Conservation (phyloP, 2,329 filamentous ascomycete genomes). For the Botryotinia convoluta region DNA sequence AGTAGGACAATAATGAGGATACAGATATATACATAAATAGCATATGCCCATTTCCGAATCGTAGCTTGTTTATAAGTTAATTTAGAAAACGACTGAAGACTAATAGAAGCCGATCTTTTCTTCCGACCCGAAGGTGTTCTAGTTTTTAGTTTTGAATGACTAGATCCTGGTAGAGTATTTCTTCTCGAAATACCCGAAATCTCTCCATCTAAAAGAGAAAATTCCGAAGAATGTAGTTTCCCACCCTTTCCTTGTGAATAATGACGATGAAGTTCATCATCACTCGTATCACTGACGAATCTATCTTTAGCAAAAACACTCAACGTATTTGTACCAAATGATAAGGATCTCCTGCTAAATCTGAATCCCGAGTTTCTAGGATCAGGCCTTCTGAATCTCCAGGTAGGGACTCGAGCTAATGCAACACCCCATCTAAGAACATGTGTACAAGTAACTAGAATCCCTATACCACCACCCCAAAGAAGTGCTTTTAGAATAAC, state of each 20-base stretch:
- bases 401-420: slow-evolving; percentile 83
- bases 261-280: slow-evolving; percentile 24
- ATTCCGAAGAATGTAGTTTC: not conserved
- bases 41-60: slow-evolving; percentile 79
- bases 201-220: not conserved
- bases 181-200: slow-evolving; percentile 33
- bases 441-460: slow-evolving; percentile 70
- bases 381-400: slow-evolving; percentile 70
- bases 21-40: slow-evolving; percentile 70
- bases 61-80: slow-evolving; percentile 77
- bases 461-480: slow-evolving; percentile 75
- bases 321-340: slow-evolving; percentile 23
- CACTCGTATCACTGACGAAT: slow-evolving; percentile 30
- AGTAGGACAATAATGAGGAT: slow-evolving; percentile 65
- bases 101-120: slow-evolving; percentile 63
- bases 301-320: slow-evolving; percentile 27
- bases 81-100: slow-evolving; percentile 70
- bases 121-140: slow-evolving; percentile 61
- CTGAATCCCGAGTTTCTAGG: not conserved
- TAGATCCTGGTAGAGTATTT: slow-evolving; percentile 52
- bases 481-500: slow-evolving; percentile 81
- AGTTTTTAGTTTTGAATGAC: slow-evolving; percentile 37
- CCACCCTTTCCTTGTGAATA: not conserved
- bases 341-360: slow-evolving; percentile 18
- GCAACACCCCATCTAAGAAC: slow-evolving; percentile 81